Conservation (phyloP, 768 basidiomycete genomes). For the Rhizopogon roseolus region DNA sequence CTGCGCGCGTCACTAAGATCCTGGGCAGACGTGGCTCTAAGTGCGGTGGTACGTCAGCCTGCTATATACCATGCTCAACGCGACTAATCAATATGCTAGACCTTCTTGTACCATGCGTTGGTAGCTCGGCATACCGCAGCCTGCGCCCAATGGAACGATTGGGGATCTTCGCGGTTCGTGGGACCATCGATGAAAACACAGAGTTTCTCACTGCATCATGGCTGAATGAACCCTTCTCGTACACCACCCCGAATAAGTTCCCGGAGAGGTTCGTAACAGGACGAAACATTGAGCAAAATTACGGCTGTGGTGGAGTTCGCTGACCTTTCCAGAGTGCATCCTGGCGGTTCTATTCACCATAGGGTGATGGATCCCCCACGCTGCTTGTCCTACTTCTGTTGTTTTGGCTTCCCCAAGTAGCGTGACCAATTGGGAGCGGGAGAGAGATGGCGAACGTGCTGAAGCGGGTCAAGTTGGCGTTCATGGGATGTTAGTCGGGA, state of each 20-base stretch:
- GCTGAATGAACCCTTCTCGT: slow-evolving; percentile 69
- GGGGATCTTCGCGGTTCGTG: slow-evolving; percentile 43
- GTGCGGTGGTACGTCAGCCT: background rate
- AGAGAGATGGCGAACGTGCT: too few species aligned
- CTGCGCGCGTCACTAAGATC: too few species aligned
- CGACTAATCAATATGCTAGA: slow-evolving; percentile 22
- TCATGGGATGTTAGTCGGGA: too few species aligned
- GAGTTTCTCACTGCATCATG: slow-evolving; percentile 46
- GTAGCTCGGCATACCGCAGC: slow-evolving; percentile 52
- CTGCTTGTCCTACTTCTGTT: too few species aligned
- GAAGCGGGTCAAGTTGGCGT: too few species aligned
- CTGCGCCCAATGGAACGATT: slow-evolving; percentile 71
- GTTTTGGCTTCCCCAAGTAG: too few species aligned
- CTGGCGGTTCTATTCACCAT: too few species aligned
- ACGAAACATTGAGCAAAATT: slow-evolving; percentile 78
- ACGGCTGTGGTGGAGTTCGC: slow-evolving; percentile 47
- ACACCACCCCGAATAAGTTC: slow-evolving; percentile 65
- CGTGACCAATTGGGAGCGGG: too few species aligned
- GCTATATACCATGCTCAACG: slow-evolving; percentile 10
- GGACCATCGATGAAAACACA: slow-evolving; percentile 78
- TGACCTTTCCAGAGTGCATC: too few species aligned
- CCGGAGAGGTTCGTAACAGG: slow-evolving; percentile 82
- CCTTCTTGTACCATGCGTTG: slow-evolving; percentile 27
- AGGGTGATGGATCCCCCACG: too few species aligned
- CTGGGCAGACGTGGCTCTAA: too few species aligned